Conservation (phyloP, 768 basidiomycete genomes). For the Punctularia strigosozonata region DNA sequence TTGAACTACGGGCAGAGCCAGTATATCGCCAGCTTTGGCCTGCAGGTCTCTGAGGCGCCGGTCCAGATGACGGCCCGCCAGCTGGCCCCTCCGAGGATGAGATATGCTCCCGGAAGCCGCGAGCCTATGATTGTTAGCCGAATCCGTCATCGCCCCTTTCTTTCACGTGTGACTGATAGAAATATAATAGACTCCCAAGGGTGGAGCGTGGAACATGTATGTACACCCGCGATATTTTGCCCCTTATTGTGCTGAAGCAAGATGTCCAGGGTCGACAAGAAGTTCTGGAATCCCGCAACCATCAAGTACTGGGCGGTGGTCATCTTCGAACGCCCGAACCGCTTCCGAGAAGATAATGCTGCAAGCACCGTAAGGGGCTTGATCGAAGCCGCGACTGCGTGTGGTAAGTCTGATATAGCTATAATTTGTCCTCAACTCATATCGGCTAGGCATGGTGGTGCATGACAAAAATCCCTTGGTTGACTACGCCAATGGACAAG, state of each 20-base stretch:
- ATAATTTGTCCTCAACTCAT: background rate
- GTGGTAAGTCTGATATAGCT: constrained; percentile 58
- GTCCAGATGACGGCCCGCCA: constrained; percentile 52
- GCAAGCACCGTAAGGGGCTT: constrained; percentile 46
- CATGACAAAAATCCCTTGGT: constrained; percentile 31
- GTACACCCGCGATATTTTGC: background rate
- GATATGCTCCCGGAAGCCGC: constrained; percentile 47
- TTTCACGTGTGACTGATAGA: no score
- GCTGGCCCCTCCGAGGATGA: constrained; percentile 49
- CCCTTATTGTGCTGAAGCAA: constrained; percentile 5
- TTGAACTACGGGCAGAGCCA: constrained; percentile 35
- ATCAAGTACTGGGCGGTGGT: constrained; percentile 54
- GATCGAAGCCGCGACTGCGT: constrained; percentile 32
- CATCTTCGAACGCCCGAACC: constrained; percentile 48
- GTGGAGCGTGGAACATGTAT: constrained; percentile 78
- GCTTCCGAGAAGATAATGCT: constrained; percentile 39
- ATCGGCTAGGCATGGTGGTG: constrained; percentile 43
- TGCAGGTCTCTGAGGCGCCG: constrained; percentile 36
- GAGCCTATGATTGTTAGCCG: constrained; percentile 50
- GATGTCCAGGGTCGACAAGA: constrained; percentile 55
- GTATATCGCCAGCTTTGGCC: constrained; percentile 64
- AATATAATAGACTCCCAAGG: no score
- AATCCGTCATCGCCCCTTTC: no score
- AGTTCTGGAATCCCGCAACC: constrained; percentile 43
- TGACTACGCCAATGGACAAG: constrained; percentile 48